These are phyloP conservation scores for Salicornia ramosissima DNA, from an alignment of 148 eudicot species.

Conservation along the genomic window DNA sequence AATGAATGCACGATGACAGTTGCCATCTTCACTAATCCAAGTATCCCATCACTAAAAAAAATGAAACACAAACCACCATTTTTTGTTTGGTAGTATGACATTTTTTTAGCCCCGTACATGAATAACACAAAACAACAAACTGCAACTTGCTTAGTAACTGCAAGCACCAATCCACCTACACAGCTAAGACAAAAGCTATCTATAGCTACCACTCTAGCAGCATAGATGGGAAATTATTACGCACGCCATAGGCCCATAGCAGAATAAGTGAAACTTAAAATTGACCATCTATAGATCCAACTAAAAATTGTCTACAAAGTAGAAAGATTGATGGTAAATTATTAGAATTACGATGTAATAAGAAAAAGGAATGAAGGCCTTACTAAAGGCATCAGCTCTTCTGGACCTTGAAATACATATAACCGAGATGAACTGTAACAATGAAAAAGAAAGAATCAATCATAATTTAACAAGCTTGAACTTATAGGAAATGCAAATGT, in stretches of 20 bases:
- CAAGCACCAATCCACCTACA: neutral
- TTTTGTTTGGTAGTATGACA: neutral
- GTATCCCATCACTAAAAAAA: no score
- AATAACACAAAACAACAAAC: neutral
- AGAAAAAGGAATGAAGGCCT: conserved; percentile 22
- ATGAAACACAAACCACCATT: no score
- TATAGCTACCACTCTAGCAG: no score
- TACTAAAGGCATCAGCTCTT: conserved; percentile 90
- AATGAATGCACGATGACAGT: neutral
- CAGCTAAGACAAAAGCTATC: neutral
- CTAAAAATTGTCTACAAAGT: neutral
- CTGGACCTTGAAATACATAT: conserved; percentile 91
- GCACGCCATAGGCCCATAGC: neutral
- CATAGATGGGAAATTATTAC: neutral
- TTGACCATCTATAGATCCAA: neutral
- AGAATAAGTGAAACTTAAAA: neutral
- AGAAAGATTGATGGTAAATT: neutral
- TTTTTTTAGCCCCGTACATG: neutral
- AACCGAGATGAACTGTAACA: conserved; percentile 74
- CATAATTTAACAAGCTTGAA: neutral
- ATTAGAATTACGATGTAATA: neutral
- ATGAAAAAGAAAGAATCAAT: conserved; percentile 1
- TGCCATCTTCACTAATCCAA: neutral
- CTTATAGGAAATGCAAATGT: neutral
- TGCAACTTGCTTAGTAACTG: neutral